Evolutionary conservation across 352 stramenopile species (phyloP), one percentile per base, ranked within the genome.

Genomic region (Phytophthora macrochlamydospora): DNA sequence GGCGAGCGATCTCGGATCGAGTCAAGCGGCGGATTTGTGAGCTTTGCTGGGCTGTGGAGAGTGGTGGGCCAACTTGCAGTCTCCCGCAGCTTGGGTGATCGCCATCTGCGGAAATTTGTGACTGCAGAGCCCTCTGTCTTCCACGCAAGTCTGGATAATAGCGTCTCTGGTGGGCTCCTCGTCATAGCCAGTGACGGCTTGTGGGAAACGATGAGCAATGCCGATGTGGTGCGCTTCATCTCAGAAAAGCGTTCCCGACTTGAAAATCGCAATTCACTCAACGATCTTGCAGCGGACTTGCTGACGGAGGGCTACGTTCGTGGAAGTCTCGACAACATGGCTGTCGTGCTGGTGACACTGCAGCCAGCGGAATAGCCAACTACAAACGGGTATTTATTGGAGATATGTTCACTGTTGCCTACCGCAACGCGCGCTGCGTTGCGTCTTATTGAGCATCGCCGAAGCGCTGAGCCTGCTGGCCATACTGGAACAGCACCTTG

Each of bases 281-380:
- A 96, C 68, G 73, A 82, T 48, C 74, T 94, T 48, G 90, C 92
- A 9, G 71, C 92, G 48, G 57, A 85, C 14, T 65, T 98, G n/a
- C 82, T 95, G 5, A 74, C 93, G 24, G 93, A 98, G 68, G 90
- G 93, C 32, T 98, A 97, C 64, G 82, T 98, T n/a, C 84, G 94
- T 50, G 96, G 97, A 50, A 98, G 90, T 51, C 89, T 90, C 4
- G 97, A 99, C 67, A 99, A 99, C 62, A 93, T 98, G 65, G 96
- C 92, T 31, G 86, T 97, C 13, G 85, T 92, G 8, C 57, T 90
- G 2, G 71, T 89, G 4, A 59, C 48, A 24, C 53, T 81, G 29
- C 31, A 14, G 45, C 18, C n/a, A 13, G 32, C n/a, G 30, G 14
- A 33, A 28, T 62, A 64, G 65, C 60, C 59, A 63, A 54, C 38